Conservation (phyloP, 768 basidiomycete species). For the Lactarius hengduanensis region DNA sequence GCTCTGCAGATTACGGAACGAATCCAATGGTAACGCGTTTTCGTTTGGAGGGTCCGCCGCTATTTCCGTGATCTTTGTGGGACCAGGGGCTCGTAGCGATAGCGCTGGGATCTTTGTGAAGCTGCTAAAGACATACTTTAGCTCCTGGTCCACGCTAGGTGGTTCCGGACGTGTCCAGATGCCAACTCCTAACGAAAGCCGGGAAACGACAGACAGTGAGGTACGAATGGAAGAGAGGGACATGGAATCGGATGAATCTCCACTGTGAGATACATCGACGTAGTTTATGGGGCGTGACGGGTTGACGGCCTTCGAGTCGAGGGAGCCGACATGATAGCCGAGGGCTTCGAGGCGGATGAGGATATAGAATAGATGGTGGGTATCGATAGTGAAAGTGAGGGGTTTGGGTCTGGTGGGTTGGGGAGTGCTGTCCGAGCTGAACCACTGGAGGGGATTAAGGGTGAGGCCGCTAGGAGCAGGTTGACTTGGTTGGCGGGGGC, state of each 20-base stretch:
- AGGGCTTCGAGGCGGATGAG: conserved; percentile 83
- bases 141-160: conserved; percentile 62
- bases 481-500: conserved; percentile 36
- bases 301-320: conserved; percentile 72
- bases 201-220: conserved; percentile 73
- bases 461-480: conserved; percentile 37
- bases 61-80: conserved; percentile 68
- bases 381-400: conserved; percentile 66
- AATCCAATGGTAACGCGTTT: conserved; percentile 76
- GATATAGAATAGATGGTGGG: conserved; percentile 84
- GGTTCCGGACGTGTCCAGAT: conserved; percentile 71
- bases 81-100: conserved; percentile 59
- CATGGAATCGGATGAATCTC: conserved; percentile 69
- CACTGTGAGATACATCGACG: conserved; percentile 51
- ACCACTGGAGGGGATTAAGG: conserved; percentile 66
- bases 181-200: conserved; percentile 64
- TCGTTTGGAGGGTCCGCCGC: conserved; percentile 64
- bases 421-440: conserved; percentile 39
- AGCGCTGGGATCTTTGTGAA: conserved; percentile 90
- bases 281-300: conserved; percentile 79
- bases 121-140: conserved; percentile 84
- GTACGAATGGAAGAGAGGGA: conserved; percentile 76
- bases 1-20: conserved; percentile 80
- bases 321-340: conserved; percentile 71
- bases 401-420: conserved; percentile 46